Conservation (phyloP, 768 basidiomycete species). For the Candolleomyces efflorescens region DNA sequence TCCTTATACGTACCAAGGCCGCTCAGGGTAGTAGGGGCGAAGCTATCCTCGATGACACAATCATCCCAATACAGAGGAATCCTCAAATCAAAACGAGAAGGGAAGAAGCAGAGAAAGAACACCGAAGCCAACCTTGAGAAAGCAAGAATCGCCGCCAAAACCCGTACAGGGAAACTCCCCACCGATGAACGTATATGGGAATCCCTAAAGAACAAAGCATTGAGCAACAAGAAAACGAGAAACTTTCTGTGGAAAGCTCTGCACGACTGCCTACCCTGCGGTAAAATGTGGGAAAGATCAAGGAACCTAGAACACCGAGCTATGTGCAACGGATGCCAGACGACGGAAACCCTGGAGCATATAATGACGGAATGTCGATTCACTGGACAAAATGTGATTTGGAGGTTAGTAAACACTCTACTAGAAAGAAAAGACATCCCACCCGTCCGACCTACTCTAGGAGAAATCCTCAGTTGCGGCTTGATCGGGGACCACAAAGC, state of each 20-base stretch:
- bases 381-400: conserved; percentile 16
- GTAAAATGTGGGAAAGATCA: conserved; percentile 22
- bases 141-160: neutral
- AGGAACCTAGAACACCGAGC: conserved; percentile 10
- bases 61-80: too few relatives aligned
- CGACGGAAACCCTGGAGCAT: conserved; percentile 22
- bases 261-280: conserved; percentile 11
- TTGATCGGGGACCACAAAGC: conserved; percentile 4
- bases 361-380: conserved; percentile 20
- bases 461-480: conserved; percentile 13
- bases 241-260: conserved; percentile 19
- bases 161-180: neutral
- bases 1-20: neutral
- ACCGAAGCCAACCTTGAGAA: neutral
- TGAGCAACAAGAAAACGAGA: neutral
- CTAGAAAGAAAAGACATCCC: conserved; percentile 4
- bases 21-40: too few relatives aligned
- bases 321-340: conserved; percentile 12
- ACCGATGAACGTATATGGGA: neutral
- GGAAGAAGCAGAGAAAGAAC: neutral
- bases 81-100: too few relatives aligned
- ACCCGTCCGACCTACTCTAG: conserved; percentile 11
- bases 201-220: neutral
- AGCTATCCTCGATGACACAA: too few relatives aligned
- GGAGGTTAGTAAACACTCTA: conserved; percentile 14